These are phyloP conservation scores for Inga leiocalycina DNA, from an alignment of 306 rosid species.

Conservation along the genomic window DNA sequence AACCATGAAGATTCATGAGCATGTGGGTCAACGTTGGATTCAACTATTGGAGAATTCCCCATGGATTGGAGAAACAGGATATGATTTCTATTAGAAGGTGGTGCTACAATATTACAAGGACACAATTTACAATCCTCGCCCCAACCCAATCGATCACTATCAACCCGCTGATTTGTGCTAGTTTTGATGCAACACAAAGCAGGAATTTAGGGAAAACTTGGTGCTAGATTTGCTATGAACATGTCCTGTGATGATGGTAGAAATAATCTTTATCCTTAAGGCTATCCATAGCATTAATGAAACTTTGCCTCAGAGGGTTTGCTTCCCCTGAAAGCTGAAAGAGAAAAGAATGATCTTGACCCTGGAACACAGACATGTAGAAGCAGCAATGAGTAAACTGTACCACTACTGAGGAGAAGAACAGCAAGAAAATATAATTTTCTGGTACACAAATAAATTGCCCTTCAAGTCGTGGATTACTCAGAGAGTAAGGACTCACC, in stretches of 20 bases:
- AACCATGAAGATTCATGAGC: conserved; percentile 23
- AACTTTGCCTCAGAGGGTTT: conserved; percentile 57
- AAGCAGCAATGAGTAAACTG: conserved; percentile 25
- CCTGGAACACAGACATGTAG: conserved; percentile 59
- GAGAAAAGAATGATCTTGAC: conserved; percentile 96
- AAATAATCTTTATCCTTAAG: conserved; percentile 3
- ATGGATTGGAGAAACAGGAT: conserved; percentile 2
- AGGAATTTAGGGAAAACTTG: conserved; percentile 18
- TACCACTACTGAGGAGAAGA: conserved; percentile 25
- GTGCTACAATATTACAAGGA: conserved; percentile 23
- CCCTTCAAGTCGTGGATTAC: conserved; percentile 11
- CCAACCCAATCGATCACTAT: conserved; percentile 27
- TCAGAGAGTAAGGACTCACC: conserved; percentile 57
- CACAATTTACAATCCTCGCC: conserved; percentile 37
- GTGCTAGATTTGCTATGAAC: conserved; percentile 31
- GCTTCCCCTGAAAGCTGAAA: conserved; percentile 93
- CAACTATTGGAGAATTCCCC: conserved; percentile 25
- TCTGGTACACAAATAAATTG: conserved; percentile 3
- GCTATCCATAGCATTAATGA: conserved; percentile 38
- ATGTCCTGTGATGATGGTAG: conserved; percentile 32
- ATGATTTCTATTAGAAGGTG: conserved; percentile 26
- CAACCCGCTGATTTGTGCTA: conserved; percentile 24
- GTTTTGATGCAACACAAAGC: conserved; percentile 32
- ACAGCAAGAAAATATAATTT: conserved; percentile 11
- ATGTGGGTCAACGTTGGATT: conserved; percentile 30